A percentile compares a stretch with the other conserved stretches of the same genome.
phyloP scores from a whole-genome alignment of 2,329 filamentous ascomycete species.

The Pseudogymnoascus destructans region DNA sequence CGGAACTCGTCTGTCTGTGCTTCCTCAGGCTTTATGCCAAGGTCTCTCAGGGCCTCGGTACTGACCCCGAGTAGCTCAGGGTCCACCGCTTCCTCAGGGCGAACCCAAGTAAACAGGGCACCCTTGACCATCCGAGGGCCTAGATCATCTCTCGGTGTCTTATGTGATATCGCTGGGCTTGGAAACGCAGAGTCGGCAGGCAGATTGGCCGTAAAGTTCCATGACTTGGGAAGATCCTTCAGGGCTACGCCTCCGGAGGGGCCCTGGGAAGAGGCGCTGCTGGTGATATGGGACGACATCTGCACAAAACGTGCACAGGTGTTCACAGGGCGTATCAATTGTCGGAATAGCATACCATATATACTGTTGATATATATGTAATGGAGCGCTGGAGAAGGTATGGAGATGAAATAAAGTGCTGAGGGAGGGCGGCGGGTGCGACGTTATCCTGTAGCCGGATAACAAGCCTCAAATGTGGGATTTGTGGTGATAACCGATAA shows the following conservation, averaged over 20 bases:
- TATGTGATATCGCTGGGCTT: slow-evolving; percentile 69
- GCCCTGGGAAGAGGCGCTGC: slow-evolving; percentile 15
- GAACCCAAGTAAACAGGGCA: slow-evolving; percentile 82
- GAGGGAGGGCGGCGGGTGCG: not conserved
- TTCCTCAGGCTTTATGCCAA: slow-evolving; percentile 61
- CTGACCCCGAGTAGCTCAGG: slow-evolving; percentile 76
- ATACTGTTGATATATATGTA: not conserved
- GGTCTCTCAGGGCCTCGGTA: slow-evolving; percentile 60
- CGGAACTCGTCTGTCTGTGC: slow-evolving; percentile 61
- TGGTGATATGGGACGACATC: slow-evolving; percentile 33
- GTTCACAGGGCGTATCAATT: slow-evolving; percentile 18
- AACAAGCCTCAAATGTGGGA: not conserved
- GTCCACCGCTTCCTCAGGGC: slow-evolving; percentile 58
- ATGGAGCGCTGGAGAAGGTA: not conserved
- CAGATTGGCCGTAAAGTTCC: slow-evolving; percentile 51
- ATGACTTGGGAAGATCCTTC: slow-evolving; percentile 48
- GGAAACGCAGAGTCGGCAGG: slow-evolving; percentile 68
- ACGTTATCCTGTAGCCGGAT: slow-evolving; percentile 4
- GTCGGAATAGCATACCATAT: slow-evolving; percentile 21
- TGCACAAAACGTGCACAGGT: slow-evolving; percentile 30
- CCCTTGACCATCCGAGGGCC: slow-evolving; percentile 71
- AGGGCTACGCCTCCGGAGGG: slow-evolving; percentile 27
- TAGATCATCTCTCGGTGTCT: slow-evolving; percentile 63
- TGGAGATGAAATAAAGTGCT: not conserved
- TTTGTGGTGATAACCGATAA: not conserved